Percentiles rank a stretch among this genome's conserved stretches.
Conservation (phyloP, 1,139 yeast genomes). For the Blastobotrys elegans region DNA sequence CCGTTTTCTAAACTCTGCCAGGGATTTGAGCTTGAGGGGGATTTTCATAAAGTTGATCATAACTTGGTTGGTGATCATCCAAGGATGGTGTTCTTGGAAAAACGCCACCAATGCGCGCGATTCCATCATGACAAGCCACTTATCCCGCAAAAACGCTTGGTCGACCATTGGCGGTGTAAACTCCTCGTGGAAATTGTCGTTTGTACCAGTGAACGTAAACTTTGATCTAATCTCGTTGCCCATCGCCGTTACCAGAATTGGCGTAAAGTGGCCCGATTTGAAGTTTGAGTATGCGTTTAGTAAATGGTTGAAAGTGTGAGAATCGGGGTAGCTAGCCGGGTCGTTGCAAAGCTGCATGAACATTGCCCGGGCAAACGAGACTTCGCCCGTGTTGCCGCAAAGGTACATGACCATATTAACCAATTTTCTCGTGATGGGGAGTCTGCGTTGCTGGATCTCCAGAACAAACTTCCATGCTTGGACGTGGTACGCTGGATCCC, state of each 20-base stretch:
- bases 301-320: slow-evolving; percentile 29
- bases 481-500: slow-evolving; percentile 43
- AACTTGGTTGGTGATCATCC: slow-evolving; percentile 40
- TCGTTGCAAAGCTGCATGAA: slow-evolving; percentile 51
- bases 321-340: slow-evolving; percentile 31
- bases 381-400: slow-evolving; percentile 75
- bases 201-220: slow-evolving; percentile 16
- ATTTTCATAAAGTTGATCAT: slow-evolving; percentile 52
- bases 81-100: slow-evolving; percentile 41
- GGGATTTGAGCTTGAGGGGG: slow-evolving; percentile 45
- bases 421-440: slow-evolving; percentile 43
- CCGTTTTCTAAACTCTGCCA: slow-evolving; percentile 48
- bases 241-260: slow-evolving; percentile 30
- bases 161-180: slow-evolving; percentile 66
- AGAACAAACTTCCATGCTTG: slow-evolving; percentile 78
- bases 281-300: slow-evolving; percentile 34
- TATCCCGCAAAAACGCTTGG: slow-evolving; percentile 38
- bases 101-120: slow-evolving; percentile 73
- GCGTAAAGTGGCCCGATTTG: slow-evolving; percentile 34
- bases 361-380: slow-evolving; percentile 67
- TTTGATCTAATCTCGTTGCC: slow-evolving; percentile 30
- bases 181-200: slow-evolving; percentile 8
- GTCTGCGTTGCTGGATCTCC: slow-evolving; percentile 52
- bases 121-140: slow-evolving; percentile 57
- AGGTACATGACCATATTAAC: slow-evolving; percentile 67